These are phyloP conservation scores for Poronia punctata DNA, from an alignment of 495 filamentous ascomycete species.

Conservation along the genomic window DNA sequence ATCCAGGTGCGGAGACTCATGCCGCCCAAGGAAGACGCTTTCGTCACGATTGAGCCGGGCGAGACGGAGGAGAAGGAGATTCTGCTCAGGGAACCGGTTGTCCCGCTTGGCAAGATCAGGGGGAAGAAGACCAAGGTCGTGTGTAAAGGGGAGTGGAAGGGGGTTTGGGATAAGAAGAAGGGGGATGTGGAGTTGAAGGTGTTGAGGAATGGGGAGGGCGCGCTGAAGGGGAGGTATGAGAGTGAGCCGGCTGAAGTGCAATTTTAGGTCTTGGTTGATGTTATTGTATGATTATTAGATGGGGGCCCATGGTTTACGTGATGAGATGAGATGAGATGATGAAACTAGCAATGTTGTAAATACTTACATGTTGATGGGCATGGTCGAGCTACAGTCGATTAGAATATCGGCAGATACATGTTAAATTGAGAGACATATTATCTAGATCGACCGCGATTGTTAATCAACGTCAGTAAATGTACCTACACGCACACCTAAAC, in stretches of 20 bases:
- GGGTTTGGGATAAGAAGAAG: slow-evolving; percentile 21
- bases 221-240: slow-evolving; percentile 16
- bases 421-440: no score
- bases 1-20: slow-evolving; percentile 41
- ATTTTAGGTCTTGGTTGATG: slow-evolving; percentile 1
- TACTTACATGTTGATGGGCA: no score
- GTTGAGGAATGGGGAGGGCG: slow-evolving; percentile 19
- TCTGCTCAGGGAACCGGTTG: slow-evolving; percentile 17
- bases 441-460: no score
- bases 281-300: not conserved
- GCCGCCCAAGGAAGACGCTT: slow-evolving; percentile 33
- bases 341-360: no score
- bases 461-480: no score
- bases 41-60: slow-evolving; percentile 36
- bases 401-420: no score
- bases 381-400: no score
- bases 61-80: slow-evolving; percentile 20
- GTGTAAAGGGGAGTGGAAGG: slow-evolving; percentile 27
- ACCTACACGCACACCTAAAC: no score
- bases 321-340: not conserved
- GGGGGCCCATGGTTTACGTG: no score
- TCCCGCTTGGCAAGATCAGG: slow-evolving; percentile 18
- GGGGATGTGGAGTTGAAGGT: slow-evolving; percentile 18
- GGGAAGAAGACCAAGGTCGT: slow-evolving; percentile 16
- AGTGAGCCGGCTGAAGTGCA: slow-evolving; percentile 20